Evolutionary conservation across 345 rosid genomes (phyloP).

Genomic region (Pugionium dolabratum): DNA sequence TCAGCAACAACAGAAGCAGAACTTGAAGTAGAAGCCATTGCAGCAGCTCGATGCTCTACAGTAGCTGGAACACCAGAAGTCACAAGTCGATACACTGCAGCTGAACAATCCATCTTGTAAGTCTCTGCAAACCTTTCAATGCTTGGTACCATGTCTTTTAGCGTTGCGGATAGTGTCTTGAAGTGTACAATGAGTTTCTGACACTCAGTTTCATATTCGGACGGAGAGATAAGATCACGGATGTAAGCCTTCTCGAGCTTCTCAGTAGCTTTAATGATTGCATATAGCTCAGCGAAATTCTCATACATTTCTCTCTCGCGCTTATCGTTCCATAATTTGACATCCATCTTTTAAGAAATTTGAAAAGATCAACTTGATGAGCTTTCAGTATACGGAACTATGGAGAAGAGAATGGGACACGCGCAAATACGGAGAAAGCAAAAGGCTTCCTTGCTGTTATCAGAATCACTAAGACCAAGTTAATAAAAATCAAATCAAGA

Average conservation of each 20-base stretch:
- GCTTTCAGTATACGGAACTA: constrained; percentile 29
- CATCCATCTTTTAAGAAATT: constrained; percentile 60
- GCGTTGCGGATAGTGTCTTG: constrained; percentile 74
- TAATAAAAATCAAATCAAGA: constrained; percentile 11
- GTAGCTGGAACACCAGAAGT: constrained; percentile 94
- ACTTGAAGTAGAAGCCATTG: constrained; percentile 55
- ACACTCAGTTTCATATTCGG: constrained; percentile 82
- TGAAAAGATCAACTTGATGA: constrained; percentile 2
- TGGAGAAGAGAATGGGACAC: constrained; percentile 99
- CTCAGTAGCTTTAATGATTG: constrained; percentile 93
- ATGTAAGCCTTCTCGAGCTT: constrained; percentile 94
- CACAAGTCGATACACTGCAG: constrained; percentile 85
- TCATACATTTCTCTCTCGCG: constrained; percentile 97
- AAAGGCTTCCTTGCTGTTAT: constrained; percentile 48
- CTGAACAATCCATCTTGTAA: constrained; percentile 92
- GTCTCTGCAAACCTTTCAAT: constrained; percentile 89
- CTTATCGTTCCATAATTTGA: constrained; percentile 94
- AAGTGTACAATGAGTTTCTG: constrained; percentile 91
- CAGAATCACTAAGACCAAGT: constrained; percentile 20
- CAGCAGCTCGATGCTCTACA: constrained; percentile 81
- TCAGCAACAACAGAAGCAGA: constrained; percentile 94
- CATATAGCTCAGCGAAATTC: constrained; percentile 91
- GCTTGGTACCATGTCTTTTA: constrained; percentile 78
- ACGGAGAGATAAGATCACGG: constrained; percentile 73
- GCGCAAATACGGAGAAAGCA: constrained; percentile 61